phyloP scores from a whole-genome alignment of 768 basidiomycete genomes.

The Mycena belliarum region DNA sequence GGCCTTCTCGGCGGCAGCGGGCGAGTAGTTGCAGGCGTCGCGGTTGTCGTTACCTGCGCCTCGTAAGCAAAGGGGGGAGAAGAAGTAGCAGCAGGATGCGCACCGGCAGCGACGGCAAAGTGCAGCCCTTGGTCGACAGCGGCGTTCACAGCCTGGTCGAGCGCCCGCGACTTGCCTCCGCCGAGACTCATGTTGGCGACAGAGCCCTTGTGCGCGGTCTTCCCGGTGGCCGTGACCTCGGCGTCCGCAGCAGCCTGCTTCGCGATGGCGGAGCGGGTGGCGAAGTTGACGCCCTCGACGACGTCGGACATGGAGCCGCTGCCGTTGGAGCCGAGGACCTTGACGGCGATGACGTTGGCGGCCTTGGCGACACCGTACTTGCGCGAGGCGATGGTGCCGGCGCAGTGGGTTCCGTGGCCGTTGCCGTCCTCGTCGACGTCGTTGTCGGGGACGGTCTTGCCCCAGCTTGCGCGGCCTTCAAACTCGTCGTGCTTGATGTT shows the following conservation, averaged over 20 bases:
- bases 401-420: slow-evolving; percentile 94
- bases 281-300: slow-evolving; percentile 84
- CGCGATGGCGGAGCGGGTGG: slow-evolving; percentile 49
- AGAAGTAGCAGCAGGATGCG: slow-evolving; percentile 28
- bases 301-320: slow-evolving; percentile 96
- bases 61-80: neutral
- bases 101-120: slow-evolving; percentile 96
- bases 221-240: slow-evolving; percentile 72
- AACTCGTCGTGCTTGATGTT: slow-evolving; percentile 85
- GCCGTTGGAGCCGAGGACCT: slow-evolving; percentile 92
- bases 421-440: slow-evolving; percentile 91
- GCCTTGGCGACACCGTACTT: slow-evolving; percentile 97
- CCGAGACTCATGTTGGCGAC: slow-evolving; percentile 98
- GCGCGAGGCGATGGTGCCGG: slow-evolving; percentile 91
- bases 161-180: slow-evolving; percentile 84
- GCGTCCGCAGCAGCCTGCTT: slow-evolving; percentile 63
- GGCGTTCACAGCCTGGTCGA: slow-evolving; percentile 83
- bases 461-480: slow-evolving; percentile 89
- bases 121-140: slow-evolving; percentile 86
- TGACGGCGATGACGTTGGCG: slow-evolving; percentile 87
- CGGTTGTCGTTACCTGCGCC: slow-evolving; percentile 74
- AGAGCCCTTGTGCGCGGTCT: slow-evolving; percentile 87
- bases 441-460: slow-evolving; percentile 83
- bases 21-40: slow-evolving; percentile 92
- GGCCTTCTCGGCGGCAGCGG: slow-evolving; percentile 85